phyloP scores from a whole-genome alignment of 2,329 filamentous ascomycete genomes.

The Aureobasidium lini region DNA sequence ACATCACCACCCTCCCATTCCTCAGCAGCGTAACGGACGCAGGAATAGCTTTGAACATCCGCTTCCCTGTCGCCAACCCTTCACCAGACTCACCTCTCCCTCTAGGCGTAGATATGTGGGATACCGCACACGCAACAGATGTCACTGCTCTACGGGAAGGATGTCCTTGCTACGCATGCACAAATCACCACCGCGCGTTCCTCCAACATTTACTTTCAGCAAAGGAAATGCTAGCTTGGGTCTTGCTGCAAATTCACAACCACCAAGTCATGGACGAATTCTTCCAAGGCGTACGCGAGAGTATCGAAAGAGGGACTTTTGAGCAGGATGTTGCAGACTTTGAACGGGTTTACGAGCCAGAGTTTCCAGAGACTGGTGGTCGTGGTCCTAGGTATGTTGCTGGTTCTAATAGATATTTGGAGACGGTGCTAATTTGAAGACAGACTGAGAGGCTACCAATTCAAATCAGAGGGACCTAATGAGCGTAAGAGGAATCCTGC shows the following conservation, averaged over 20 bases:
- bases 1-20: slow-evolving; percentile 73
- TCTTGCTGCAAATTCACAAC: slow-evolving; percentile 86
- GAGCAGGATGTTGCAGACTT: slow-evolving; percentile 53
- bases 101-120: slow-evolving; percentile 76
- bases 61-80: slow-evolving; percentile 49
- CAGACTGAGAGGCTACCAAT: slow-evolving; percentile 71
- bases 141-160: slow-evolving; percentile 52
- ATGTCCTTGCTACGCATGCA: slow-evolving; percentile 80
- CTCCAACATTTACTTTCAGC: slow-evolving; percentile 79
- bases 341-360: slow-evolving; percentile 57
- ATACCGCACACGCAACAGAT: slow-evolving; percentile 51
- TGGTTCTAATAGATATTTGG: background rate
- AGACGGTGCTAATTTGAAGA: background rate
- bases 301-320: slow-evolving; percentile 51
- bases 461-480: slow-evolving; percentile 60
- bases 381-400: slow-evolving; percentile 62
- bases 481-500: slow-evolving; percentile 58
- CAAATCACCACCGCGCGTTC: slow-evolving; percentile 76
- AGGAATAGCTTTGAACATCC: slow-evolving; percentile 75
- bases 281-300: slow-evolving; percentile 61
- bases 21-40: slow-evolving; percentile 68
- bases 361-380: slow-evolving; percentile 67
- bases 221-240: slow-evolving; percentile 97
- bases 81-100: slow-evolving; percentile 29
- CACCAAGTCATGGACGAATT: slow-evolving; percentile 65